A percentile compares a stretch with the other conserved stretches of the same genome.
Conservation (phyloP, 805 yeast species). For the Sugiyamaella floridensis region DNA sequence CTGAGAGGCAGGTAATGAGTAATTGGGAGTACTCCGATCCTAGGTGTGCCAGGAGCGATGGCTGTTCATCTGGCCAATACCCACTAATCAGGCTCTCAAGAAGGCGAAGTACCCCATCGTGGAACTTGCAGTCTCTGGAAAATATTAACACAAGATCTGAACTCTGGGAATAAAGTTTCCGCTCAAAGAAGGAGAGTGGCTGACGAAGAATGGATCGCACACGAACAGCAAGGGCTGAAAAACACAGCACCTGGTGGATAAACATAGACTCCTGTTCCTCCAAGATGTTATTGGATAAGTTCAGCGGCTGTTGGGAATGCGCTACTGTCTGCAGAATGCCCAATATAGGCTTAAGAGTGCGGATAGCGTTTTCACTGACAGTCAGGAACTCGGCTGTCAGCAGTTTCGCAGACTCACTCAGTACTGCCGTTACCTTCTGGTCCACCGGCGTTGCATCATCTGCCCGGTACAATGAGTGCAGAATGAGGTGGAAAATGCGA, state of each 20-base stretch:
- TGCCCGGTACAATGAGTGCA: slow-evolving; percentile 49
- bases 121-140: slow-evolving; percentile 40
- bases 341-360: slow-evolving; percentile 50
- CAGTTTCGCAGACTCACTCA: slow-evolving; percentile 44
- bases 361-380: slow-evolving; percentile 41
- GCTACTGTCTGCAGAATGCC: slow-evolving; percentile 44
- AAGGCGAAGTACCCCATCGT: slow-evolving; percentile 47
- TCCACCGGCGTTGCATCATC: slow-evolving; percentile 35
- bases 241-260: slow-evolving; percentile 45
- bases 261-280: slow-evolving; percentile 46
- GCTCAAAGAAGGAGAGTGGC: slow-evolving; percentile 61
- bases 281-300: slow-evolving; percentile 36
- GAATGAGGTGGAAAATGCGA: slow-evolving; percentile 47
- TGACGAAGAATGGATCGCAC: slow-evolving; percentile 46
- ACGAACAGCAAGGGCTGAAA: slow-evolving; percentile 50
- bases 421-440: slow-evolving; percentile 41
- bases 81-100: slow-evolving; percentile 37
- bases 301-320: slow-evolving; percentile 31
- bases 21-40: slow-evolving; percentile 58
- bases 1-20: slow-evolving; percentile 51
- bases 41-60: slow-evolving; percentile 75
- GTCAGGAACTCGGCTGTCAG: slow-evolving; percentile 53
- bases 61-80: slow-evolving; percentile 43
- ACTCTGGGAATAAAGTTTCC: slow-evolving; percentile 46
- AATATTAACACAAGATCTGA: slow-evolving; percentile 55